Evolutionary conservation across 768 basidiomycete species (phyloP).

Genomic region (Calocera viscosa): DNA sequence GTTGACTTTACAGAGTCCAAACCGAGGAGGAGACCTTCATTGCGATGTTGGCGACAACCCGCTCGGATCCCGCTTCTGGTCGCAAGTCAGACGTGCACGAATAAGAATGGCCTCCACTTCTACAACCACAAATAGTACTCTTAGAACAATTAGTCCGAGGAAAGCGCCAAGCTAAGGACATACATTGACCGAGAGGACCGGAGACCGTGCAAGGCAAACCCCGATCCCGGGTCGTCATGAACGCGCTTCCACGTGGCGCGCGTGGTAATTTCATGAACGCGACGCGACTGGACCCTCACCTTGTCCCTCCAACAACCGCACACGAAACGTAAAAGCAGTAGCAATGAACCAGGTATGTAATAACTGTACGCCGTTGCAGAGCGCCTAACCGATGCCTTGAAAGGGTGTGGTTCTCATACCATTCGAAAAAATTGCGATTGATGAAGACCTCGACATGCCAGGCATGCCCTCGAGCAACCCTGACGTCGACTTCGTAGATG

Average conservation of each 20-base stretch:
- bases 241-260: not conserved
- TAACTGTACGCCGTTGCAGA: not conserved
- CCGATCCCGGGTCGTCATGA: not conserved
- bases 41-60: not conserved
- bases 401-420: not conserved
- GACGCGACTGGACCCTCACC: conserved; percentile 4
- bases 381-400: not conserved
- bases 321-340: not conserved
- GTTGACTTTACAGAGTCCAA: too few relatives aligned
- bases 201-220: too few relatives aligned
- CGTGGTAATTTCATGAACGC: not conserved
- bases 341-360: not conserved
- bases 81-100: not conserved
- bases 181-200: not conserved
- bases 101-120: not conserved
- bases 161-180: not conserved
- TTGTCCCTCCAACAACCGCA: not conserved
- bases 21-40: too few relatives aligned
- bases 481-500: not conserved
- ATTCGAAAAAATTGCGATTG: not conserved
- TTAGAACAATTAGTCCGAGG: not conserved
- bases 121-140: not conserved
- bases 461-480: conserved; percentile 3
- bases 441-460: not conserved
- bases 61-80: not conserved